Base-by-base conservation (phyloP, 140 eudicot genomes). In the Anethum foeniculum region DNA sequence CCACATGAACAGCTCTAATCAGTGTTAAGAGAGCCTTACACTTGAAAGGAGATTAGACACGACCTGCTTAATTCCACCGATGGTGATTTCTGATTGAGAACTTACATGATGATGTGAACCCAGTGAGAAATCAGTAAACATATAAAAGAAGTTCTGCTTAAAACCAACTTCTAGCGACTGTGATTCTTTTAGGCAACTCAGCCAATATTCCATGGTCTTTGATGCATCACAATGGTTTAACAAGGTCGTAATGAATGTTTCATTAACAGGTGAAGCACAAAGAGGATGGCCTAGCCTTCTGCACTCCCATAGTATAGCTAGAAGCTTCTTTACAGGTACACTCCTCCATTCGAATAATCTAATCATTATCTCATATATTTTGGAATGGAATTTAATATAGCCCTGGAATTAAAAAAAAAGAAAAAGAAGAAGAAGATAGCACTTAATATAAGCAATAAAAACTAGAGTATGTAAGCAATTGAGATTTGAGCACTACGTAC, bases 271-370 rank as follows among this genome's bases (percentile, higher is more conserved):
- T 82, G 96, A 88, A 83, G 86, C 84, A 83, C 99, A 95, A 82
- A 92, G 96, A 28, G 91, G 85, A 86, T 95, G 99, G 78, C 87
- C 77, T 74, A 95, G 90, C 87, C 97, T 92, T 86, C 89, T 87
- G 78, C 82, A 86, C 80, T 82, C 88, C 99, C 99, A 95, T 60
- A 95, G 85, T 83, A 82, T 78, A 76, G 86, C 77, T 80, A 92
- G 58, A 28, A 86, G 85, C 69, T 89, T 86, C 23, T 86, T 71
- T 64, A 89, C 32, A 25, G 97, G 76, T 77, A 87, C 51, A 81
- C 86, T 85, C 86, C 79, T 95, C 88, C 65, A 60, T 64, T 84
- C 80, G 73, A 83, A 88, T 47, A 83, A 80, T 84, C 82, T 90
- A 80, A 92, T 83, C 78, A 89, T 82, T 71, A 86, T 75, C 79